These are phyloP conservation scores for Cercophora scortea DNA, from an alignment of 495 filamentous ascomycete species.

Conservation along the genomic window DNA sequence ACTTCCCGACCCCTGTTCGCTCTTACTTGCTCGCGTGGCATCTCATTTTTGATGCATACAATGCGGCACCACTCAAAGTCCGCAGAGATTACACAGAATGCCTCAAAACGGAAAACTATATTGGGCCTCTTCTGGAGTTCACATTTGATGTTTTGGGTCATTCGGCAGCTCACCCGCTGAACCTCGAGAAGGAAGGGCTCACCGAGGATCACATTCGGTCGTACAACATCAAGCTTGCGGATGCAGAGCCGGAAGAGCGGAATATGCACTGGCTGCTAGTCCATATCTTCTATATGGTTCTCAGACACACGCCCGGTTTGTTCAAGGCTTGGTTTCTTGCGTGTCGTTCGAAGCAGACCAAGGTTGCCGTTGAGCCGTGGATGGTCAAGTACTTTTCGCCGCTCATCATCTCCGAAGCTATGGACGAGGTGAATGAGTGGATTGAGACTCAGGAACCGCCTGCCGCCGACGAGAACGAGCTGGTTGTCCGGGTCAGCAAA, in stretches of 20 bases:
- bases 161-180: slow-evolving; percentile 57
- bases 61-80: slow-evolving; percentile 69
- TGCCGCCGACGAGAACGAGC: slow-evolving; percentile 58
- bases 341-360: slow-evolving; percentile 63
- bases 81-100: slow-evolving; percentile 68
- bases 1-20: slow-evolving; percentile 48
- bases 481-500: slow-evolving; percentile 64
- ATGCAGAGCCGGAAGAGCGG: slow-evolving; percentile 50
- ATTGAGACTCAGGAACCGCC: slow-evolving; percentile 42
- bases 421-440: slow-evolving; percentile 70
- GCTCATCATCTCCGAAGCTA: slow-evolving; percentile 60
- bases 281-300: slow-evolving; percentile 75
- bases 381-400: slow-evolving; percentile 83
- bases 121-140: slow-evolving; percentile 65
- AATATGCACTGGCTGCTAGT: slow-evolving; percentile 76
- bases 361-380: slow-evolving; percentile 67
- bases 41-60: slow-evolving; percentile 81
- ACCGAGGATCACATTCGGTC: slow-evolving; percentile 55
- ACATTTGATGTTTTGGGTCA: slow-evolving; percentile 76
- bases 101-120: slow-evolving; percentile 64
- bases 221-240: slow-evolving; percentile 51
- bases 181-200: slow-evolving; percentile 35
- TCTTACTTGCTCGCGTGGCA: slow-evolving; percentile 90
- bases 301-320: slow-evolving; percentile 66
- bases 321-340: slow-evolving; percentile 85